phyloP scores from a whole-genome alignment of 495 filamentous ascomycete species.

The Annulohypoxylon moriforme region DNA sequence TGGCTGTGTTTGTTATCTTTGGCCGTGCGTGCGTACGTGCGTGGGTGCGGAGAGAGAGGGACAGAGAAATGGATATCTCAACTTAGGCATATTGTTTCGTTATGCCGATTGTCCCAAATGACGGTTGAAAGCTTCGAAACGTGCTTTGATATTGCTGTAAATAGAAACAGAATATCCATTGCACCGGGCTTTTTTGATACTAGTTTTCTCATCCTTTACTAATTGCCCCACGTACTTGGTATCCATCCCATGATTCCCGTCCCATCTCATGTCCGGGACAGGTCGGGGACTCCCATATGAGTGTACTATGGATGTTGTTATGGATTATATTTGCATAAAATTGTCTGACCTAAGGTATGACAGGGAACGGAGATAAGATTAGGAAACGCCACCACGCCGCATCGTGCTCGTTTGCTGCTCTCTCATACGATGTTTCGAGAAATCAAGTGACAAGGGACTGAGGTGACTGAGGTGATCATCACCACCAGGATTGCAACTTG shows the following conservation, averaged over 20 bases:
- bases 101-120: not conserved
- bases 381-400: not conserved
- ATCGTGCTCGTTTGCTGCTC: conserved; percentile 8
- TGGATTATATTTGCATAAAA: not conserved
- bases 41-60: not conserved
- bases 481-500: not conserved
- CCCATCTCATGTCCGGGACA: not conserved
- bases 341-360: not conserved
- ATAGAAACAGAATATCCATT: conserved; percentile 1
- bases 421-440: conserved; percentile 19
- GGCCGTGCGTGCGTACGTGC: not conserved
- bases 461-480: conserved; percentile 1
- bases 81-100: not conserved
- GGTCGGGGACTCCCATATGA: not conserved
- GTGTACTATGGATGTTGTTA: not conserved
- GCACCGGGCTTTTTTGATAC: not conserved
- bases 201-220: not conserved
- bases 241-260: not conserved
- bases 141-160: conserved; percentile 2
- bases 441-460: conserved; percentile 15
- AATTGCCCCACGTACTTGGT: not conserved
- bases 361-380: not conserved
- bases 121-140: not conserved
- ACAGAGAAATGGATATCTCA: not conserved
- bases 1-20: not conserved